Evolutionary conservation across 2,329 filamentous ascomycete genomes (phyloP), one percentile per base, ranked within the genome.

Genomic region (Magnaporthiopsis incrustans): DNA sequence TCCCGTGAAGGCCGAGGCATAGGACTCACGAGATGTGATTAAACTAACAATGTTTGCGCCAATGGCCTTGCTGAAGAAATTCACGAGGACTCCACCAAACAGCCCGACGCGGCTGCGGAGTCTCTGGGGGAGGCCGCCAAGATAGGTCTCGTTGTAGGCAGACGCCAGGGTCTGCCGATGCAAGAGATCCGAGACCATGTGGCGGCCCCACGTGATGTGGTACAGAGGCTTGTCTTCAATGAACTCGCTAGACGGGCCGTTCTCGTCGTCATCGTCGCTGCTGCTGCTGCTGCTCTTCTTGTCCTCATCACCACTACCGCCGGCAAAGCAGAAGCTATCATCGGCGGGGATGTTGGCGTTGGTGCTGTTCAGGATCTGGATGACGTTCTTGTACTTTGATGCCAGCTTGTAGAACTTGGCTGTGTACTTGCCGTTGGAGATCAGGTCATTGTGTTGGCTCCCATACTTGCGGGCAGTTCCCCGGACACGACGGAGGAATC

Each of bases 361-460:
- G 1, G 90, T 94, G 71, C 84, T 84, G 76, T 96, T 95, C 33
- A 97, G 83, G 4, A 87, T 74, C 63, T 89, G 75, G 50, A 94
- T 86, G 0, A 97, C 78, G 63, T 91, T 85, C 1, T 87, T 82
- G 72, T 90, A 87, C 66, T 92, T 82, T 66, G 89, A 82, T 69
- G 97, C 83, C n/a, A 92, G 78, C 72, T 89, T 84, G 33, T 89
- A 86, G 59, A 97, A 88, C 74, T 88, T 89, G 61, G 85, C 89
- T 1, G 91, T 93, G 76, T 91, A 84, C 70, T 92, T 89, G 78
- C 84, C 89, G 70, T 83, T 78, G n/a, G 84, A 79, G 74, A 97
- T 91, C 66, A 93, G 78, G 75, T n/a, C n/a, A n/a, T n/a, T n/a
- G n/a, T n/a, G n/a, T n/a, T n/a, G n/a, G n/a, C n/a, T n/a, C n/a